Conservation (phyloP, 2,329 filamentous ascomycete species). For the Ophiosphaerella herpotricha region DNA sequence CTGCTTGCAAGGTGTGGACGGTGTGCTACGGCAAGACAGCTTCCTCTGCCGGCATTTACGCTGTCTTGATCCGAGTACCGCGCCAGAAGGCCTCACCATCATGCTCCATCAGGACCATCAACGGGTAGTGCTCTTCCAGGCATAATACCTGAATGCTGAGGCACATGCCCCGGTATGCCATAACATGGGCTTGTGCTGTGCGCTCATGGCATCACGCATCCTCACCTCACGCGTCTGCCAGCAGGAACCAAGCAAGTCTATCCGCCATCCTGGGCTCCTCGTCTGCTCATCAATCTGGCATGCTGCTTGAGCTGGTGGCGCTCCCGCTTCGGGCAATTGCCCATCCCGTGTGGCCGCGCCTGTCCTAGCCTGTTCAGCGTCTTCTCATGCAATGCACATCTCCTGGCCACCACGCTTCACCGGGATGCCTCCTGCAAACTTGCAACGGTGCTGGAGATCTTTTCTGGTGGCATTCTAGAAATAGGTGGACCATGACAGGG, state of each 20-base stretch:
- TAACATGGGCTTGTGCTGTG: conserved; percentile 7
- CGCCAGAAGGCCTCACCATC: conserved; percentile 28
- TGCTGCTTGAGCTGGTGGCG: conserved; percentile 41
- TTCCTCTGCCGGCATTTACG: conserved; percentile 40
- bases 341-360: conserved; percentile 27
- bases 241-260: conserved; percentile 28
- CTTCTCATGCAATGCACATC: conserved; percentile 45
- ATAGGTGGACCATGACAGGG: conserved; percentile 43
- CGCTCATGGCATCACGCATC: conserved; percentile 6
- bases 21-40: conserved; percentile 42
- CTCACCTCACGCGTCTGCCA: conserved; percentile 14
- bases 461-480: conserved; percentile 49
- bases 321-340: conserved; percentile 38
- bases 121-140: conserved; percentile 37
- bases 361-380: conserved; percentile 39
- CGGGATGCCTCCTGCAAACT: conserved; percentile 43
- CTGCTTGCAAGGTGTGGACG: conserved; percentile 36
- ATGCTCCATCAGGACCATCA: conserved; percentile 24
- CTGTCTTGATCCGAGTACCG: conserved; percentile 36
- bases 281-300: conserved; percentile 41
- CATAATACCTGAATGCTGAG: conserved; percentile 28
- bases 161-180: conserved; percentile 27
- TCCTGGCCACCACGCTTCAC: conserved; percentile 42
- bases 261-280: conserved; percentile 33
- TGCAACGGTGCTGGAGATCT: conserved; percentile 50